Conservation (phyloP, 345 rosid species). For the Passiflora organensis region DNA sequence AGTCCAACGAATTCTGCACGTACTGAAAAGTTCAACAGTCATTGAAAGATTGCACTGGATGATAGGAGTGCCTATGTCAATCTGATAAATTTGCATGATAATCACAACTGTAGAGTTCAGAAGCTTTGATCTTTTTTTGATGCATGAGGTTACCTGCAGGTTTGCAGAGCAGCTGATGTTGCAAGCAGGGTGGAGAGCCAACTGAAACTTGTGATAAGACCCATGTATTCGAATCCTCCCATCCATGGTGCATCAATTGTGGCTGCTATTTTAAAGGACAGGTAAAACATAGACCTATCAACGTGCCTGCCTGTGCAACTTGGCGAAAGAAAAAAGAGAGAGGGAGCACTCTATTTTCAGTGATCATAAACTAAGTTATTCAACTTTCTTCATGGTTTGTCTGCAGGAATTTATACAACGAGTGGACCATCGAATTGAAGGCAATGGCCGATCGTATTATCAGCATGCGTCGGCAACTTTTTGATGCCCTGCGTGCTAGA, state of each 20-base stretch:
- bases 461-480: slow-evolving; percentile 36
- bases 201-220: slow-evolving; percentile 48
- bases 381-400: neutral
- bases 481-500: slow-evolving; percentile 35
- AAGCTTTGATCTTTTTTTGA: neutral
- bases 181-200: slow-evolving; percentile 46
- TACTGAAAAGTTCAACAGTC: too few relatives aligned
- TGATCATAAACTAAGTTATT: neutral
- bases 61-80: neutral
- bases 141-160: too few relatives aligned
- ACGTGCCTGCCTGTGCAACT: neutral
- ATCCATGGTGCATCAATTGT: slow-evolving; percentile 53
- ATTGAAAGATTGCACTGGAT: too few relatives aligned
- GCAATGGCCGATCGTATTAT: slow-evolving; percentile 39
- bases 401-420: slow-evolving; percentile 35
- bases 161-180: slow-evolving; percentile 40
- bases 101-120: too few relatives aligned
- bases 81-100: too few relatives aligned
- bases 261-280: slow-evolving; percentile 36
- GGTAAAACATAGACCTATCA: slow-evolving; percentile 18
- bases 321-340: neutral
- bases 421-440: slow-evolving; percentile 46
- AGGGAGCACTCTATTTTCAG: neutral
- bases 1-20: neutral
- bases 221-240: slow-evolving; percentile 56